Percentiles rank a stretch among this genome's conserved stretches.
phyloP scores from a whole-genome alignment of 2,329 filamentous ascomycete species.

The Thyridium curvatum region DNA sequence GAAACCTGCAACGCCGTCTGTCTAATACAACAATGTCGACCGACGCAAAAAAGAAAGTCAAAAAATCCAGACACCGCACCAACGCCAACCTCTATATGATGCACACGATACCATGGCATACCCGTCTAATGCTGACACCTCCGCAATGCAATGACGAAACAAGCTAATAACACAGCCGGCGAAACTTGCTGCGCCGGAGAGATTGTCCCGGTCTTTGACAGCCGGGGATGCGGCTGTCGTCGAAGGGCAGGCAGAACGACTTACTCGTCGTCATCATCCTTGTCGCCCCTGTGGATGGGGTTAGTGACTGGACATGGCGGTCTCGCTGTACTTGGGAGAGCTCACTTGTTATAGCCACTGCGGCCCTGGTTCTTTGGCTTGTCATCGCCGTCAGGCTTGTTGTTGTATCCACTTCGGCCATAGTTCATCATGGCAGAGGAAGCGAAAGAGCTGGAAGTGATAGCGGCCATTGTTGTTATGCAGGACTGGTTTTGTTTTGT shows the following conservation, averaged over 20 bases:
- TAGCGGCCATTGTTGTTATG: constrained; percentile 28
- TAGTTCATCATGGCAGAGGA: constrained; percentile 27
- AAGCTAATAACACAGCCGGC: no score
- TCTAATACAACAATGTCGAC: no score
- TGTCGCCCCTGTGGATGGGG: constrained; percentile 8
- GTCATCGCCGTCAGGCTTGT: constrained; percentile 25
- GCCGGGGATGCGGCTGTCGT: no score
- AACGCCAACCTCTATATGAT: constrained; percentile 8
- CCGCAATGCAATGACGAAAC: no score
- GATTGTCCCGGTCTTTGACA: no score
- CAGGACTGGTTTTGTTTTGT: constrained; percentile 10
- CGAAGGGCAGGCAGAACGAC: no score
- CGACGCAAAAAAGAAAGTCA: constrained; percentile 8
- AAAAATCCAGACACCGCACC: no score
- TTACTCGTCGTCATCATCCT: constrained; percentile 27
- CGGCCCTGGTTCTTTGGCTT: constrained; percentile 32
- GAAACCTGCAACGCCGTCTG: no score
- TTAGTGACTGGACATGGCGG: neutral
- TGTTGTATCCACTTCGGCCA: constrained; percentile 36
- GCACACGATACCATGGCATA: neutral
- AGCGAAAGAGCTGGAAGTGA: constrained; percentile 18
- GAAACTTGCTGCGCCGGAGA: no score
- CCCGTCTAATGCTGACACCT: no score
- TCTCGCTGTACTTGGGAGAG: neutral
- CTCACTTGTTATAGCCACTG: constrained; percentile 39